phyloP scores from a whole-genome alignment of 805 yeast genomes.

The Pichia heedii region DNA sequence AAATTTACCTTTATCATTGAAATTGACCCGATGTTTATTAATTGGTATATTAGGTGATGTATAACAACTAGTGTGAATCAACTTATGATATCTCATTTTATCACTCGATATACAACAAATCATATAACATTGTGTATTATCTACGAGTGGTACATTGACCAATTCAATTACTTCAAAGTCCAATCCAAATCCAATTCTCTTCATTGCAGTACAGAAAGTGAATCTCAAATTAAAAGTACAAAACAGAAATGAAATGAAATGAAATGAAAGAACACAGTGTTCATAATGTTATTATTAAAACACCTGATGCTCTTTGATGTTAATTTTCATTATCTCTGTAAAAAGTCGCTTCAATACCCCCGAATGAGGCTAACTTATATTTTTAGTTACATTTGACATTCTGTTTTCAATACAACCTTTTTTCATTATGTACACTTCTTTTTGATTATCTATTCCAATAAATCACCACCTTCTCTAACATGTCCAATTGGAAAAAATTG shows the following conservation, averaged over 20 bases:
- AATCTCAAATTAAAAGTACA: background rate
- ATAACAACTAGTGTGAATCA: constrained; percentile 12
- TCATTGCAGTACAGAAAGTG: background rate
- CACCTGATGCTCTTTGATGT: too few species aligned
- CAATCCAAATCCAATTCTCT: constrained; percentile 40
- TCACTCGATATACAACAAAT: constrained; percentile 27
- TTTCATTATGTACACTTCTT: too few species aligned
- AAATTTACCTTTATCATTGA: constrained; percentile 28
- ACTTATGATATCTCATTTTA: constrained; percentile 10
- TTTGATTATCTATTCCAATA: too few species aligned
- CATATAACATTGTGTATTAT: constrained; percentile 53
- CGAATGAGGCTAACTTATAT: too few species aligned
- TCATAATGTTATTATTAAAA: too few species aligned
- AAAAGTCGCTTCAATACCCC: too few species aligned
- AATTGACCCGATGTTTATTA: constrained; percentile 42
- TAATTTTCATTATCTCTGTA: too few species aligned
- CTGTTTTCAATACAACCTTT: background rate
- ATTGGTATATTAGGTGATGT: constrained; percentile 29
- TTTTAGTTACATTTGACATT: too few species aligned
- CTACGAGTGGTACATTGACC: constrained; percentile 74
- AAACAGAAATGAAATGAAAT: background rate
- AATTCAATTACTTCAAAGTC: constrained; percentile 55
- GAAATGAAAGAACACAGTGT: background rate
- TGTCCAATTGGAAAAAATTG: constrained; percentile 28
- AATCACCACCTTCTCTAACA: background rate